Evolutionary conservation across 805 yeast genomes (phyloP), one percentile per base, ranked within the genome.

Genomic region (Saccharomycopsis fibuligera): DNA sequence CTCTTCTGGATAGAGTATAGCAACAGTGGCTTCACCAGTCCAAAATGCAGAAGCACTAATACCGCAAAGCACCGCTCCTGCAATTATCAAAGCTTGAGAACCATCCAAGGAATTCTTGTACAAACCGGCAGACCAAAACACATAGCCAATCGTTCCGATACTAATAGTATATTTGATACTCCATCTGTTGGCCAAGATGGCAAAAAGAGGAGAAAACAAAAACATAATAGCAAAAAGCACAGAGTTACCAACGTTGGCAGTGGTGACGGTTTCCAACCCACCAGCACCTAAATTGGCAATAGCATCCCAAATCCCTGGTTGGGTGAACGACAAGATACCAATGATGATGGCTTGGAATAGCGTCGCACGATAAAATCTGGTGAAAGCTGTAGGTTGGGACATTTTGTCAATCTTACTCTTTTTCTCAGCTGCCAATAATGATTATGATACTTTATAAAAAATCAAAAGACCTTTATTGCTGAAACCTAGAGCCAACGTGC

Each of bases 61-160:
- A n/a, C n/a, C n/a, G n/a, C n/a, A n/a, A n/a, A n/a, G n/a, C n/a
- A n/a, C n/a, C n/a, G n/a, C n/a, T n/a, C n/a, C n/a, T n/a, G n/a
- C n/a, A n/a, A n/a, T n/a, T n/a, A n/a, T n/a, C n/a, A n/a, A n/a
- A n/a, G n/a, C n/a, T n/a, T n/a, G n/a, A n/a, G n/a, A n/a, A n/a
- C n/a, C n/a, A n/a, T n/a, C n/a, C n/a, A n/a, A n/a, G n/a, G n/a
- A n/a, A n/a, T n/a, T n/a, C n/a, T n/a, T n/a, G n/a, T n/a, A n/a
- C n/a, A n/a, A n/a, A n/a, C n/a, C n/a, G n/a, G n/a, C n/a, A n/a
- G n/a, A n/a, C n/a, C n/a, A n/a, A n/a, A 60, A 27, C 3, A 57
- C 55, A 41, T 56, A 60, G 3, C 64, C 64, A 38, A 61, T 25
- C 8, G 58, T 54, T 17, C 64, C 65, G 22, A 58, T 46, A 8